Evolutionary conservation across 2,329 filamentous ascomycete species (phyloP).

Genomic region (Didymella pomorum): DNA sequence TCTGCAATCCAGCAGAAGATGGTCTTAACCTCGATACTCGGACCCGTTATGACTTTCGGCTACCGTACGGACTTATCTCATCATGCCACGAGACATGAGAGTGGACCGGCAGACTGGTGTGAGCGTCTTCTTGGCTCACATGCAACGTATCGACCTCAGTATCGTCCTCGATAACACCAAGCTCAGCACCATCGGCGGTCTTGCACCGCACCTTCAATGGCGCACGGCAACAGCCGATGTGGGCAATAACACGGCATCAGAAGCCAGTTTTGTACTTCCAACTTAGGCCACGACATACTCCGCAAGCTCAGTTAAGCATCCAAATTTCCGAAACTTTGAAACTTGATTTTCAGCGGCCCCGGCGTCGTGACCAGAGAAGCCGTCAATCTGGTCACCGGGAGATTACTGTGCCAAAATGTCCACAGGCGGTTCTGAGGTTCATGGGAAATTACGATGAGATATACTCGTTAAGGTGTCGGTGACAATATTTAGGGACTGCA

Average conservation of each 20-base stretch:
- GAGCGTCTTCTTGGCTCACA: conserved; percentile 61
- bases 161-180: conserved; percentile 26
- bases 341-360: background rate
- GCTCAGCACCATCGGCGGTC: background rate
- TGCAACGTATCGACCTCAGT: conserved; percentile 60
- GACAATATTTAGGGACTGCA: background rate
- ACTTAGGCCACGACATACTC: background rate
- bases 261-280: conserved; percentile 37
- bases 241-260: conserved; percentile 49
- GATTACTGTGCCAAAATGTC: no score
- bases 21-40: conserved; percentile 51
- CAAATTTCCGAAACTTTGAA: background rate
- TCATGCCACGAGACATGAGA: conserved; percentile 31
- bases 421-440: no score
- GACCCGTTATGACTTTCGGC: conserved; percentile 61
- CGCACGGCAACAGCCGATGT: conserved; percentile 44
- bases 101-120: conserved; percentile 61
- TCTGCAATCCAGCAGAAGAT: conserved; percentile 54
- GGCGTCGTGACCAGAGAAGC: background rate
- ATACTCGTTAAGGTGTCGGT: no score
- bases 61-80: conserved; percentile 57
- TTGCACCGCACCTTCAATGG: conserved; percentile 55
- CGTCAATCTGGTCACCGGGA: no score
- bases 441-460: no score
- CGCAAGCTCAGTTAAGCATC: background rate